Percentiles rank a stretch among this genome's conserved stretches.
phyloP scores from a whole-genome alignment of 371 early-diverging fungal species.

The Encephalitozoon intestinalis region DNA sequence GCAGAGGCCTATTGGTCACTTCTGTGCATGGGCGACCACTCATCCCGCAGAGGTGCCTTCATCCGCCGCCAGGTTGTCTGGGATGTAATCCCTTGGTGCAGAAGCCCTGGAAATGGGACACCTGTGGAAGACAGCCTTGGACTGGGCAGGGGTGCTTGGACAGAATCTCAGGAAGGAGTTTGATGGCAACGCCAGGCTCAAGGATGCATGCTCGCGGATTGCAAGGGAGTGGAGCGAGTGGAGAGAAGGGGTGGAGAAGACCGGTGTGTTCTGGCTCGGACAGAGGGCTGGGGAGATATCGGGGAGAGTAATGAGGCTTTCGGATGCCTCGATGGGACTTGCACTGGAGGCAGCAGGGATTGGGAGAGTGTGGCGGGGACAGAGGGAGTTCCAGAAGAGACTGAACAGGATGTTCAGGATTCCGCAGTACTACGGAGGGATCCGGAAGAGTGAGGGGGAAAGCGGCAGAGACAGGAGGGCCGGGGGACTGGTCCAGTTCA shows the following conservation, averaged over 20 bases:
- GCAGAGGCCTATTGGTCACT: neutral
- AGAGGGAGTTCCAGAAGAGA: neutral
- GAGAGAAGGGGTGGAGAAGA: neutral
- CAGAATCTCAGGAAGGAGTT: neutral
- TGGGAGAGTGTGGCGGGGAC: neutral
- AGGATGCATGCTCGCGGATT: neutral
- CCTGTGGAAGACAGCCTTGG: neutral
- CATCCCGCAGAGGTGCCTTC: neutral
- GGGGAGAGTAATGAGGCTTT: neutral
- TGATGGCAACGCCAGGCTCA: neutral
- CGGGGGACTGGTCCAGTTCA: neutral
- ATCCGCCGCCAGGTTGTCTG: neutral
- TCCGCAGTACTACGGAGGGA: conserved; percentile 1
- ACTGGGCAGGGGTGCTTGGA: neutral
- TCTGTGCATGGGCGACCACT: neutral
- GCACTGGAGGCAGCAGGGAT: neutral
- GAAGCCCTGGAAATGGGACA: neutral
- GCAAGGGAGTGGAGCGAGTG: neutral
- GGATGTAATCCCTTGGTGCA: neutral
- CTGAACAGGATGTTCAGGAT: neutral
- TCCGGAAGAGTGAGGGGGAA: neutral
- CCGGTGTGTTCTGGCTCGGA: neutral
- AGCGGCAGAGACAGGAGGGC: neutral
- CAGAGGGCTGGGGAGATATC: neutral
- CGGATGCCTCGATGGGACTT: neutral